Evolutionary conservation across 2,329 filamentous ascomycete species (phyloP), one percentile per base, ranked within the genome.

Genomic region (Tolypocladium paradoxum): DNA sequence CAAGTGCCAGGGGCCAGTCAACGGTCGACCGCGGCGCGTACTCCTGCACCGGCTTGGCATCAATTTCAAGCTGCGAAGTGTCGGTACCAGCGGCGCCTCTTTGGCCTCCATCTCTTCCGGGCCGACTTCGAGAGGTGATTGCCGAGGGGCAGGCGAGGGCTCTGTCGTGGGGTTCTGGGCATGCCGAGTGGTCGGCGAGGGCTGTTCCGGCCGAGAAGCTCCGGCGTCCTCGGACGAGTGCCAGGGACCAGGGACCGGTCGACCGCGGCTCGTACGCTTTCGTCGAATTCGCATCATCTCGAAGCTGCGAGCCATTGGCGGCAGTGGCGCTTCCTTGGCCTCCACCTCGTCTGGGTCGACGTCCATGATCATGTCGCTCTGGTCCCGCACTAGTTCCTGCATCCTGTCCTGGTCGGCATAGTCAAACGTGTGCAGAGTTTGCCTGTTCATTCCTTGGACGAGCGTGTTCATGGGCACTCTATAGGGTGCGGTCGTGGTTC

Each of bases 401-500:
- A 49, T 29, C 14, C 36, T 40, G 16, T 46, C 20, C 20, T 47
- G 35, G 18, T 16, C 24, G n/a, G 16, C 3, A 22, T 49, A 12
- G 18, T 22, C 47, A 14, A 18, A n/a, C 4, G 46, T 6, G 20
- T 36, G 43, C 46, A 54, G 33, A 1, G 55, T 54, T 14, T 56
- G 53, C 46, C 35, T 36, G 36, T 45, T 48, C 2, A 55, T 18
- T 31, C 29, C 37, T 12, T 43, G 51, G n/a, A 54, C 48, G 20
- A 50, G 48, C 24, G 46, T 48, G 38, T 49, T 48, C 18, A 54
- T 43, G 48, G 56, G 55, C 47, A 47, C 52, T 52, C 58, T 58
- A n/a, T 31, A 6, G 18, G 18, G 43, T 12, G 4, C 20, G 7
- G 43, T 20, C 18, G 43, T 6, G 4, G 6, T 33, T 12, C 27